Evolutionary conservation across 129 eudicot species (phyloP).

Genomic region (Cynara cardunculus): DNA sequence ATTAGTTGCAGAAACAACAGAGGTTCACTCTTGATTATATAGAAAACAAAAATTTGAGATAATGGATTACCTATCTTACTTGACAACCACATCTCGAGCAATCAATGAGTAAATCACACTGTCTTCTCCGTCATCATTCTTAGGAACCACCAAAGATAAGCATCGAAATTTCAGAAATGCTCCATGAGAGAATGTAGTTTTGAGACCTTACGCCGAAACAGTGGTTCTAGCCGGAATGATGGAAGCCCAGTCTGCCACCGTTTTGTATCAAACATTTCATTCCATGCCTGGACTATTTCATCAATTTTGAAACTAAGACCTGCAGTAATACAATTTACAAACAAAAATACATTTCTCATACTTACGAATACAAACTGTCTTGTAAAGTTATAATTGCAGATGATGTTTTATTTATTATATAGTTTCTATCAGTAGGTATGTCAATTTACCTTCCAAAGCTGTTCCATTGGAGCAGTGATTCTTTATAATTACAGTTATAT

Average conservation of each 20-base stretch:
- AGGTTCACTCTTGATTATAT: not conserved
- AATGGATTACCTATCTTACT: conserved; percentile 10
- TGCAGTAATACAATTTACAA: conserved; percentile 7
- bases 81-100: not conserved
- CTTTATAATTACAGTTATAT: conserved; percentile 86
- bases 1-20: not conserved
- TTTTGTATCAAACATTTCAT: conserved; percentile 97
- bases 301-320: conserved; percentile 78
- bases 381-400: no score
- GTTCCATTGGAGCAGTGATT: conserved; percentile 83
- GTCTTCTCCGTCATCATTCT: not conserved
- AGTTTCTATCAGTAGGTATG: not conserved
- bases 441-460: conserved; percentile 60
- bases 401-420: not conserved
- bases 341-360: conserved; percentile 1
- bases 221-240: conserved; percentile 70
- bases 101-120: conserved; percentile 15
- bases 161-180: conserved; percentile 34
- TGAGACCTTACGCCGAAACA: conserved; percentile 72
- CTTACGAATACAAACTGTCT: not conserved
- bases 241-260: conserved; percentile 80
- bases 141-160: conserved; percentile 10
- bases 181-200: conserved; percentile 71
- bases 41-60: not conserved
- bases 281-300: conserved; percentile 95